Evolutionary conservation across 164 flowering plant genomes (phyloP).

Genomic region (Santalum album): DNA sequence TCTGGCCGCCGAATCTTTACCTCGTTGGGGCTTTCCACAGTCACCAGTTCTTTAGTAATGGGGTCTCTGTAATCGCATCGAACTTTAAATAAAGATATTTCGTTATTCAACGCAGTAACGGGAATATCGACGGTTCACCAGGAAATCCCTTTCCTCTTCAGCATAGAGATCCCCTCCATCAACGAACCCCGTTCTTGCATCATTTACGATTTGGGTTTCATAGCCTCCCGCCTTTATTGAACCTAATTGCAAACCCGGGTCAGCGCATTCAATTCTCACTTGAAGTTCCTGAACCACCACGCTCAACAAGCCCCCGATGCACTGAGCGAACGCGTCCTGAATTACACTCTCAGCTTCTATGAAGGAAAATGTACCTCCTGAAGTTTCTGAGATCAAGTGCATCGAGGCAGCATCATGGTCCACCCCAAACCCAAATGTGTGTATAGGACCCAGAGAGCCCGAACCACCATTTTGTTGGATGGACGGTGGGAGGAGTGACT

Average conservation of each 20-base stretch:
- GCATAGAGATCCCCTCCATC: conserved; percentile 85
- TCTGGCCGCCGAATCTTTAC: conserved; percentile 55
- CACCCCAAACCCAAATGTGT: conserved; percentile 85
- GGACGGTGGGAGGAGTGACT: conserved; percentile 50
- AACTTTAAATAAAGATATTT: conserved; percentile 47
- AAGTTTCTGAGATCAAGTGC: conserved; percentile 80
- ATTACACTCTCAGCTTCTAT: conserved; percentile 78
- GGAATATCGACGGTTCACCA: conserved; percentile 48
- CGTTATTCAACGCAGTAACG: conserved; percentile 12
- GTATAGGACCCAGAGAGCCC: conserved; percentile 63
- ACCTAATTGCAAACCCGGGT: conserved; percentile 33
- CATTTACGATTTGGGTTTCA: conserved; percentile 20
- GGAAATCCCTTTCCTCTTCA: conserved; percentile 86
- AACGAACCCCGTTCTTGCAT: conserved; percentile 39
- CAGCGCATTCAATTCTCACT: conserved; percentile 44
- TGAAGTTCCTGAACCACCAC: conserved; percentile 71
- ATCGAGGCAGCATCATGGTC: conserved; percentile 88
- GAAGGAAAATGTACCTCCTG: conserved; percentile 98
- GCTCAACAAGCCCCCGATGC: conserved; percentile 90
- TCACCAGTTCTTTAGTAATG: conserved; percentile 32
- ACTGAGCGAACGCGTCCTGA: conserved; percentile 97
- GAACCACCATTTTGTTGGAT: conserved; percentile 22
- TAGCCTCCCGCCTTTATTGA: conserved; percentile 83
- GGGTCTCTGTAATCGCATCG: conserved; percentile 60
- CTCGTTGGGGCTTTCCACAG: conserved; percentile 26